Percentiles rank a stretch among this genome's conserved stretches.
Conservation (phyloP, 164 flowering plant species). For the Cinnamomum chago region DNA sequence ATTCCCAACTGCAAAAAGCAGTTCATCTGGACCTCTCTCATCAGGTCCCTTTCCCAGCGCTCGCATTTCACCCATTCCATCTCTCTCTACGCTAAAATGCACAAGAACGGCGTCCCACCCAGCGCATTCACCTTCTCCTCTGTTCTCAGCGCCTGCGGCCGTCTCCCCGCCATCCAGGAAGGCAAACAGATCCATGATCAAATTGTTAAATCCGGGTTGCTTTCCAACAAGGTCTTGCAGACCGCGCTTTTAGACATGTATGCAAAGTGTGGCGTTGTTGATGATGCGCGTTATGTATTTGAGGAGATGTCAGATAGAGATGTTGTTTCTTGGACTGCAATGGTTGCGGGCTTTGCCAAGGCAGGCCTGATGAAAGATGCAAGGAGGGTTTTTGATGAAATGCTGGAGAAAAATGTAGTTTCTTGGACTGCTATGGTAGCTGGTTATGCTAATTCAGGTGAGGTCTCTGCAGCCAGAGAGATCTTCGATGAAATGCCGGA, state of each 20-base stretch:
- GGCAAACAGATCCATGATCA: slow-evolving; percentile 1
- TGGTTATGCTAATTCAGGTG: slow-evolving; percentile 38
- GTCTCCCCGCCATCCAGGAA: slow-evolving; percentile 1
- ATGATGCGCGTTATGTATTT: slow-evolving; percentile 30
- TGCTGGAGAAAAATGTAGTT: too few species aligned
- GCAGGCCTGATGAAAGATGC: slow-evolving; percentile 38
- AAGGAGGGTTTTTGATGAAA: background rate
- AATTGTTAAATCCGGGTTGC: slow-evolving; percentile 14
- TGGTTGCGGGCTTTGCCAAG: slow-evolving; percentile 34
- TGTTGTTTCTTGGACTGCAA: slow-evolving; percentile 11
- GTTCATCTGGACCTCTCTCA: slow-evolving; percentile 11
- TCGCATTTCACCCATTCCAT: background rate
- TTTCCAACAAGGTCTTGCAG: slow-evolving; percentile 29
- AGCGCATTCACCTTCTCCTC: slow-evolving; percentile 14
- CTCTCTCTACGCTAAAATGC: slow-evolving; percentile 3
- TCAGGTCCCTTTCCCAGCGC: slow-evolving; percentile 10
- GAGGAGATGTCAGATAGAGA: slow-evolving; percentile 30
- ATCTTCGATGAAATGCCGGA: too few species aligned
- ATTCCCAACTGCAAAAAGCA: slow-evolving; percentile 7
- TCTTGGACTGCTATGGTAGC: too few species aligned
- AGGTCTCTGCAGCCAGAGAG: slow-evolving; percentile 11
- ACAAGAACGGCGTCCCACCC: slow-evolving; percentile 1
- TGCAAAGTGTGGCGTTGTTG: slow-evolving; percentile 7
- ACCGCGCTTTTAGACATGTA: slow-evolving; percentile 37
- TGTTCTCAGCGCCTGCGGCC: slow-evolving; percentile 7